Base-by-base conservation (phyloP, 441 rosid genomes). In the Geranium incanum region DNA sequence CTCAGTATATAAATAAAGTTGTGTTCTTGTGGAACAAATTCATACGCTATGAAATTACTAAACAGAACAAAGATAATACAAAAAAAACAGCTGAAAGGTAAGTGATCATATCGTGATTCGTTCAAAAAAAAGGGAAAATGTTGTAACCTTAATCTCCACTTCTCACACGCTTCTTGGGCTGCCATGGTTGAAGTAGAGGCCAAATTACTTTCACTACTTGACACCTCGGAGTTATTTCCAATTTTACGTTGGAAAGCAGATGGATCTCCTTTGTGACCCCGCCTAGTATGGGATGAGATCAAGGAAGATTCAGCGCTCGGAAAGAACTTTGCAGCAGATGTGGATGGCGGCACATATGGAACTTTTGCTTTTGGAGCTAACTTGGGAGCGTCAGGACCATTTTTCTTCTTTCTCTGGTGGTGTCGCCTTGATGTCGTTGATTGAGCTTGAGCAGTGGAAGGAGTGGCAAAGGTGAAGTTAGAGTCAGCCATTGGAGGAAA, bases 91-190 rank as follows among this genome's bases (percentile, higher is more conserved):
- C 65, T 36, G 70, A 68, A 6, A 43, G 50, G 50, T 43, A 12
- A 43, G 50, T 3, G 60, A 13, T 13, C 6, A 52, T 52, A n/a
- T n/a, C 19, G 15, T 0, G 3, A 52, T 6, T 52, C 60, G 15
- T 52, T 52, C 16, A 16, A 16, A 52, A 52, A 52, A 3, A 71
- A 55, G 68, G 70, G 5, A 70, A 70, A 41, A 50, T 60, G 70
- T 69, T 74, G 74, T 74, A 79, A 93, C 99, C 98, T 95, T 78
- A 91, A 73, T 60, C 99, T 91, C 97, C 98, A 95, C 81, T 88
- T 95, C 84, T 95, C 97, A 76, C 99, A 93, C 73, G 90, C 86
- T 85, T 93, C 99, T 75, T 86, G 93, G 71, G 88, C 86, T 76
- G 84, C 87, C 71, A 76, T 65, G 50, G 81, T 72, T 72, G 81